Conservation (phyloP, 2,329 filamentous ascomycete species). For the Trichoderma sp. region DNA sequence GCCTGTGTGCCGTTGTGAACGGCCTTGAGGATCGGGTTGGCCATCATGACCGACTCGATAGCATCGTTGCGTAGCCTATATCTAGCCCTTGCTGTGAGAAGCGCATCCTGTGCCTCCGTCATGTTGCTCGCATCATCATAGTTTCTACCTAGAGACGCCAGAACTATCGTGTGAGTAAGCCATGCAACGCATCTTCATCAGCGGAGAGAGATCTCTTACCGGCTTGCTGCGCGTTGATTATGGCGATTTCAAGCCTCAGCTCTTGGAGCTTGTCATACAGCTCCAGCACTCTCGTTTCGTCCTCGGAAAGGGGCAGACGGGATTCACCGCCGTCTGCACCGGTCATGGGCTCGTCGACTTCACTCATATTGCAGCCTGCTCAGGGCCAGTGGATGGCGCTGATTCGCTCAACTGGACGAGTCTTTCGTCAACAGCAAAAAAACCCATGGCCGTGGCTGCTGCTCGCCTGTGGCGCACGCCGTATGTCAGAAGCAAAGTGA, state of each 20-base stretch:
- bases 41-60: slow-evolving; percentile 67
- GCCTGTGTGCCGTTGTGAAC: slow-evolving; percentile 68
- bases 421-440: neutral
- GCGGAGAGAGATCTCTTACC: slow-evolving; percentile 34
- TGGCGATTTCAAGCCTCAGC: slow-evolving; percentile 69
- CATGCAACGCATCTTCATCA: no score
- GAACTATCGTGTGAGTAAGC: neutral
- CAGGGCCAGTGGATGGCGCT: neutral
- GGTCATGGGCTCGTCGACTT: slow-evolving; percentile 35
- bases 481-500: neutral
- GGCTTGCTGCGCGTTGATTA: slow-evolving; percentile 55
- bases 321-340: slow-evolving; percentile 39
- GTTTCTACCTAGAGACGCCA: slow-evolving; percentile 27
- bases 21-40: slow-evolving; percentile 75
- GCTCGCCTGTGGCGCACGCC: slow-evolving; percentile 8
- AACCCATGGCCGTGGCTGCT: neutral
- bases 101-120: slow-evolving; percentile 62
- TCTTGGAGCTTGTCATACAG: slow-evolving; percentile 73
- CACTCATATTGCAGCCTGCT: slow-evolving; percentile 33
- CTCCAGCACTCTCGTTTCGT: slow-evolving; percentile 66
- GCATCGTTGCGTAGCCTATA: slow-evolving; percentile 71
- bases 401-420: slow-evolving; percentile 5
- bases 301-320: slow-evolving; percentile 60
- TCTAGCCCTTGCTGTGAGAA: slow-evolving; percentile 69
- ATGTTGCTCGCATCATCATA: slow-evolving; percentile 48